Evolutionary conservation across 1,284 basidiomycete genomes (phyloP), one percentile per base, ranked within the genome.

Genomic region (Cutaneotrichosporon sp.): DNA sequence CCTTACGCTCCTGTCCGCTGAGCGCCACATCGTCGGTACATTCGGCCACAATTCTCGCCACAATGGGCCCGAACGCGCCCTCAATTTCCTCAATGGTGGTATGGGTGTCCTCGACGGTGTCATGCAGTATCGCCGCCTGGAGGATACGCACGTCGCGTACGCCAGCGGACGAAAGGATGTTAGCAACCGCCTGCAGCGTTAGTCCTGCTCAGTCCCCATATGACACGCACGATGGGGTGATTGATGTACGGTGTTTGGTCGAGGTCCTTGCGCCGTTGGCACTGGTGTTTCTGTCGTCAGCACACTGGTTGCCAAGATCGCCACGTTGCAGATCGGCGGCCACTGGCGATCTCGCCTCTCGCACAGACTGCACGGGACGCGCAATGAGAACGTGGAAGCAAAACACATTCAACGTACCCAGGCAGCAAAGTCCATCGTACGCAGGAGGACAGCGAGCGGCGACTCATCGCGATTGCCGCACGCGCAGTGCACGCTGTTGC

Each of bases 41-140:
- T 67, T 74, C 71, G 27, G 61, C 61, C 8, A 75, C 76, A 25
- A 77, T 76, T 3, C 54, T 43, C 9, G 71, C 74, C 10, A 76
- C 76, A 14, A 65, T 60, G 3, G 60, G 52, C 2, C 75, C 75
- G 39, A 77, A 76, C 16, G 57, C 50, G 12, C 59, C 44, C 20
- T 57, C 59, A 7, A 76, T 63, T 47, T 72, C 70, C 50, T 70
- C 68, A 1, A 71, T 57, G 0, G 70, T 70, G 8, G 71, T 72
- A 34, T 71, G 65, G 5, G 75, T 77, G 51, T 77, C 76, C 58
- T 77, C 76, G 12, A 77, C 68, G 2, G 73, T 74, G 54, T 77
- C 76, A 50, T 77, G 75, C 22, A 76, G 57, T 3, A 77, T 60
- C 0, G 76, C 76, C 1, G 75, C 74, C 51, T 75, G 71, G 3